Percentiles rank a stretch among this genome's conserved stretches.
Evolutionary conservation across 352 stramenopile genomes (phyloP).

Genomic region (Pythium aphanidermatum): DNA sequence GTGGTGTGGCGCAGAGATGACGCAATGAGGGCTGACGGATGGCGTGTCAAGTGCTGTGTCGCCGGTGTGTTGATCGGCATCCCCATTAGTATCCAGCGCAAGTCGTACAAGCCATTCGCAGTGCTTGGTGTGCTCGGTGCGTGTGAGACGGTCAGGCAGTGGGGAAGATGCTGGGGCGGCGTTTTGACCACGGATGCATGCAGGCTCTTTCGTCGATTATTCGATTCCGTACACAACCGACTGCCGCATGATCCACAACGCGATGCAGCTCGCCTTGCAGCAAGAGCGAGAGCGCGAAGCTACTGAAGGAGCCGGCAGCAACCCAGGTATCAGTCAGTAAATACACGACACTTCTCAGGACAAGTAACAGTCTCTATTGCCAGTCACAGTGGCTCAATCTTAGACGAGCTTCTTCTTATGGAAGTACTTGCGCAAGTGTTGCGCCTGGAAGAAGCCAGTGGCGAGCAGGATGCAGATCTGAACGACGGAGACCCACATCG

Average conservation of each 20-base stretch:
- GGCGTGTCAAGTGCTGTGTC: constrained; percentile 64
- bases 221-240: constrained; percentile 78
- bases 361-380: no score
- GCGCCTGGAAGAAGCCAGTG: constrained; percentile 70
- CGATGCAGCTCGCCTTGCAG: constrained; percentile 62
- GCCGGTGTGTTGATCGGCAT: constrained; percentile 76
- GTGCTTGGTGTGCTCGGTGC: constrained; percentile 68
- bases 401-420: constrained; percentile 86
- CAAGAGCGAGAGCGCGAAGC: constrained; percentile 45
- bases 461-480: constrained; percentile 71
- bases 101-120: constrained; percentile 75
- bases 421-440: constrained; percentile 77
- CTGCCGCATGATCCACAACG: constrained; percentile 75
- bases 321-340: neutral
- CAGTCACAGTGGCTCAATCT: no score
- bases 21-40: no score
- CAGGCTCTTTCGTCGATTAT: constrained; percentile 83
- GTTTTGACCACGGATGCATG: no score
- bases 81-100: constrained; percentile 75
- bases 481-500: constrained; percentile 78
- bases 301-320: constrained; percentile 2
- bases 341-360: neutral
- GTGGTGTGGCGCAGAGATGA: no score
- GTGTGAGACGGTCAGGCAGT: no score
- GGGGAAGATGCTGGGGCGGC: no score